phyloP scores from a whole-genome alignment of 805 yeast genomes.

The Ogataea paraovalis region DNA sequence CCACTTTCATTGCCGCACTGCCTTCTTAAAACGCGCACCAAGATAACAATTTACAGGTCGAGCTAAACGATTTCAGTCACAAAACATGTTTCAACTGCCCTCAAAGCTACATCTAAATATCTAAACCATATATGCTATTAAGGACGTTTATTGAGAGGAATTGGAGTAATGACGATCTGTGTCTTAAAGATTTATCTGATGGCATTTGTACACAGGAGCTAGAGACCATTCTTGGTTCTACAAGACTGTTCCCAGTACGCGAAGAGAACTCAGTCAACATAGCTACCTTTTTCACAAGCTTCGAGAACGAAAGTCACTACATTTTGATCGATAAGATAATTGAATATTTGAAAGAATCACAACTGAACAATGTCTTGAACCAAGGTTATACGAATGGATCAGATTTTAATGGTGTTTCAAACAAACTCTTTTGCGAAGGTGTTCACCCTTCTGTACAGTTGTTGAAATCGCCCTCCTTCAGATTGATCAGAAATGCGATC shows the following conservation, averaged over 20 bases:
- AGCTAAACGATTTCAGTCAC: no score
- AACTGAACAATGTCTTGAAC: slow-evolving; percentile 35
- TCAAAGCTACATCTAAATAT: no score
- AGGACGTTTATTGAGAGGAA: slow-evolving; percentile 10
- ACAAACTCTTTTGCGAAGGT: slow-evolving; percentile 29
- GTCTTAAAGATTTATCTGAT: slow-evolving; percentile 1
- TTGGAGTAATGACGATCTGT: not conserved
- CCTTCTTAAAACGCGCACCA: no score
- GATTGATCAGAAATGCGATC: slow-evolving; percentile 33
- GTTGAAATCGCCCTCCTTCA: slow-evolving; percentile 45
- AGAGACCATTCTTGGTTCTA: slow-evolving; percentile 2
- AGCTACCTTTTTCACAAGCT: not conserved
- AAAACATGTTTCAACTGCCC: not conserved
- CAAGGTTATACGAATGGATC: slow-evolving; percentile 41
- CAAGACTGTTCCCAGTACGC: not conserved
- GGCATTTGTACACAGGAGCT: slow-evolving; percentile 2
- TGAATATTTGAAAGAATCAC: slow-evolving; percentile 26
- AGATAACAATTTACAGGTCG: no score
- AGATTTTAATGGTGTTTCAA: slow-evolving; percentile 21
- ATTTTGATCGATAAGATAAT: slow-evolving; percentile 43
- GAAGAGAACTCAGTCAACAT: not conserved
- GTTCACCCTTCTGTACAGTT: slow-evolving; percentile 36
- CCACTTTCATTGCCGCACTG: no score
- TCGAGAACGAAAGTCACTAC: slow-evolving; percentile 16
- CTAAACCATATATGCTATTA: slow-evolving; percentile 5